These are phyloP conservation scores for Holtermanniella nyarrowii DNA, from an alignment of 768 basidiomycete genomes.

Conservation along the genomic window DNA sequence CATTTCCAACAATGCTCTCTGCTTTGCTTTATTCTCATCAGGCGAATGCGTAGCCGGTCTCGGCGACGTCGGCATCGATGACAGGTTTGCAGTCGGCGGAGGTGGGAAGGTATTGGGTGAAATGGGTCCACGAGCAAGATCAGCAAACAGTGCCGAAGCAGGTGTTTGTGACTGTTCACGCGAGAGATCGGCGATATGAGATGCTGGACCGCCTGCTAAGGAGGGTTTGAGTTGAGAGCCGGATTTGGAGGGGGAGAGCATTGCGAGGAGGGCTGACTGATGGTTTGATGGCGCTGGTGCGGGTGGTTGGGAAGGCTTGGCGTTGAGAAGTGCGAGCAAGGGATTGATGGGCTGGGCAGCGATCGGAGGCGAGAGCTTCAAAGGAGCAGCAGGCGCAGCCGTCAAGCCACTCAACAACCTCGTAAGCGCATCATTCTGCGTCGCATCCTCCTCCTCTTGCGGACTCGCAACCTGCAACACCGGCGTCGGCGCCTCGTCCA, in stretches of 20 bases:
- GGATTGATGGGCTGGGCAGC: constrained; percentile 13
- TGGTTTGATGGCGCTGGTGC: constrained; percentile 6
- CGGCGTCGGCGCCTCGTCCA: constrained; percentile 13
- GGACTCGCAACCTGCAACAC: constrained; percentile 3
- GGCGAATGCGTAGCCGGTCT: constrained; percentile 7
- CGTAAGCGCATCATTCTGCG: constrained; percentile 24
- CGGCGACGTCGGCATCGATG: constrained; percentile 21
- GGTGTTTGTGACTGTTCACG: neutral
- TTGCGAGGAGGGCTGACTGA: constrained; percentile 18
- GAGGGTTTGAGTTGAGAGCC: neutral
- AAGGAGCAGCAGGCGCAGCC: constrained; percentile 50
- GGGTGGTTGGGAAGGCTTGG: neutral
- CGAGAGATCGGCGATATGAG: neutral
- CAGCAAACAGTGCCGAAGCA: neutral
- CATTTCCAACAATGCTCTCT: constrained; percentile 26
- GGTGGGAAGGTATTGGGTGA: neutral
- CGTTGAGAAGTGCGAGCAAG: constrained; percentile 25
- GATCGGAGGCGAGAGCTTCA: constrained; percentile 34
- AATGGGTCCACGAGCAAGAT: neutral
- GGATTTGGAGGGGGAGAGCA: constrained; percentile 12
- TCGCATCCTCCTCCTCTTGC: constrained; percentile 11
- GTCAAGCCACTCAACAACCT: constrained; percentile 8
- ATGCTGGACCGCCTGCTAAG: neutral
- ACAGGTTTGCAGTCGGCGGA: neutral
- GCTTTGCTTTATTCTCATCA: constrained; percentile 16